These are phyloP conservation scores for Ganoderma boninense DNA, from an alignment of 1,284 basidiomycete species.

Conservation along the genomic window DNA sequence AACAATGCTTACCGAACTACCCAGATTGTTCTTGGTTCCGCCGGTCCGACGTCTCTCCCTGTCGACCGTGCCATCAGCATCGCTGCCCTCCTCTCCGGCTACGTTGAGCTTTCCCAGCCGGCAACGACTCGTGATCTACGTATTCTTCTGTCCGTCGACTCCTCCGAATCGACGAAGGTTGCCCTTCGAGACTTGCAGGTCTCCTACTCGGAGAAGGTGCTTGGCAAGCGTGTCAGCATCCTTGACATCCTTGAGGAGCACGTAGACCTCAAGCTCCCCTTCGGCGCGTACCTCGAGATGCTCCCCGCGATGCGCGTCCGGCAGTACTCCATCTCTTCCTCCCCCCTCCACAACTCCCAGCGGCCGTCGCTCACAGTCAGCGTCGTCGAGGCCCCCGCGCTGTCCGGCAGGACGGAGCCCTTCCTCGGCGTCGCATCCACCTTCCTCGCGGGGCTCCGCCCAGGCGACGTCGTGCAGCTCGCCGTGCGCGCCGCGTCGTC, in stretches of 20 bases:
- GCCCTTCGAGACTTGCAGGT: constrained; percentile 41
- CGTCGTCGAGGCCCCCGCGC: constrained; percentile 49
- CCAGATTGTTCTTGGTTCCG: constrained; percentile 50
- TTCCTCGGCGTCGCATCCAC: constrained; percentile 60
- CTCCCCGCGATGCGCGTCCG: constrained; percentile 59
- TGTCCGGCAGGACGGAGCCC: constrained; percentile 43
- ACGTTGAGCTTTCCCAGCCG: constrained; percentile 58
- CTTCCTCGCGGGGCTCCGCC: constrained; percentile 52
- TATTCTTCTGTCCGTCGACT: constrained; percentile 23
- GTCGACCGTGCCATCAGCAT: constrained; percentile 47
- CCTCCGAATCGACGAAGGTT: constrained; percentile 29
- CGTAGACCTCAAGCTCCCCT: constrained; percentile 49
- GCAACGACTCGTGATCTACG: constrained; percentile 50
- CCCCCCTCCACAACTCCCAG: constrained; percentile 54
- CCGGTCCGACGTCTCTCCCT: constrained; percentile 52
- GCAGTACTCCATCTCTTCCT: constrained; percentile 64
- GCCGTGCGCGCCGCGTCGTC: constrained; percentile 52
- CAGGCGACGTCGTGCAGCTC: constrained; percentile 55
- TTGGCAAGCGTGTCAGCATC: constrained; percentile 50
- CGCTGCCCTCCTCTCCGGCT: constrained; percentile 49
- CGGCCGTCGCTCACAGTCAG: constrained; percentile 56
- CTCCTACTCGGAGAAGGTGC: constrained; percentile 47
- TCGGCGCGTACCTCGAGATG: constrained; percentile 51
- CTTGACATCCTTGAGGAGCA: constrained; percentile 55
- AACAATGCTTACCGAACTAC: not conserved